These are phyloP conservation scores for Balakata baccata DNA, from an alignment of 345 rosid genomes.

Conservation along the genomic window DNA sequence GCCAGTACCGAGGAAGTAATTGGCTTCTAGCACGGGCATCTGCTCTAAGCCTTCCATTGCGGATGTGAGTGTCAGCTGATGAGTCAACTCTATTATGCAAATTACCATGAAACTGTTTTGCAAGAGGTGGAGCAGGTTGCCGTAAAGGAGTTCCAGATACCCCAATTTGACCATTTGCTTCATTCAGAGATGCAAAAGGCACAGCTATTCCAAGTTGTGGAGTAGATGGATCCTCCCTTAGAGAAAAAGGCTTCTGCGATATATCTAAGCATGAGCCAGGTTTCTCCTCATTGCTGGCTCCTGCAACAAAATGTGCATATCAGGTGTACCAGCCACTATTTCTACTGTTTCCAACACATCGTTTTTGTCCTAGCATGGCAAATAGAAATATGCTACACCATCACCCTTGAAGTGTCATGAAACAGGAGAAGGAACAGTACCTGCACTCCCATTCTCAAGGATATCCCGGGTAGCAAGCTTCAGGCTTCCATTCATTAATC, in stretches of 20 bases:
- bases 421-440: constrained; percentile 29
- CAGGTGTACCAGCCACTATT: constrained; percentile 11
- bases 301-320: constrained; percentile 40
- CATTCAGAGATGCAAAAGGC: constrained; percentile 45
- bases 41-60: constrained; percentile 55
- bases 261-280: constrained; percentile 42
- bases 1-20: constrained; percentile 77
- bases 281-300: constrained; percentile 43
- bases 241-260: constrained; percentile 39
- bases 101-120: constrained; percentile 48
- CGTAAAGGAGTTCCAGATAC: constrained; percentile 42
- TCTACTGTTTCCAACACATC: neutral
- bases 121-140: constrained; percentile 40
- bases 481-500: constrained; percentile 53
- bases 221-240: constrained; percentile 56
- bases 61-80: constrained; percentile 42
- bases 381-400: neutral
- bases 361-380: constrained; percentile 14
- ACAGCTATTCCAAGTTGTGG: constrained; percentile 43
- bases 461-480: constrained; percentile 42
- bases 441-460: constrained; percentile 60
- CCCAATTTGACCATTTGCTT: constrained; percentile 55
- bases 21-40: constrained; percentile 69
- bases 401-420: neutral
- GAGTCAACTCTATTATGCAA: constrained; percentile 52